phyloP scores from a whole-genome alignment of 345 rosid genomes.

The Eucalyptus sp. region DNA sequence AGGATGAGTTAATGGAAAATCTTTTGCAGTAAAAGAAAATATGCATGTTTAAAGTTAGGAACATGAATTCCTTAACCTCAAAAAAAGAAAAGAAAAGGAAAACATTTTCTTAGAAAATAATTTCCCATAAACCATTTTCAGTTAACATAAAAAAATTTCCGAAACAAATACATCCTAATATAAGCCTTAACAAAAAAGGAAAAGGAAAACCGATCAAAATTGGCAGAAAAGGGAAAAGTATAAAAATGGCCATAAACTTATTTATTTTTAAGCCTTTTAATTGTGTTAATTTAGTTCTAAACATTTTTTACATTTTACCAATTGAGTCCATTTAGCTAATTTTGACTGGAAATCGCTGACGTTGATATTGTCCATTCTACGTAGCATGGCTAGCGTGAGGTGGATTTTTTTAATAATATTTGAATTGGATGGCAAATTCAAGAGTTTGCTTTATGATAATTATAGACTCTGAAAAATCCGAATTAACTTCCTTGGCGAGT shows the following conservation, averaged over 20 bases:
- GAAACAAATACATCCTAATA: not conserved
- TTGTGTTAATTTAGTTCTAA: no score
- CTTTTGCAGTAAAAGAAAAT: not conserved
- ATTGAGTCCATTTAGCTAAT: no score
- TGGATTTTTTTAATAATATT: not conserved
- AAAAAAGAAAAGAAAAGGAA: no score
- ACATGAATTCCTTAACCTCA: no score
- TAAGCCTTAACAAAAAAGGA: not conserved
- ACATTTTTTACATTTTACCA: fast-evolving
- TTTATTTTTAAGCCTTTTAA: no score
- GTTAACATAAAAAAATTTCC: not conserved
- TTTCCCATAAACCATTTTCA: not conserved
- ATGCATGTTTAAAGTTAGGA: no score
- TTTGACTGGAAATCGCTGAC: fast-evolving
- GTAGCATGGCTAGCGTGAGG: not conserved
- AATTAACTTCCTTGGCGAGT: not conserved
- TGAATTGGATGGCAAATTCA: not conserved
- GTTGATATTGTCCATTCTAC: no score
- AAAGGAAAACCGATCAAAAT: not conserved
- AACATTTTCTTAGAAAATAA: no score
- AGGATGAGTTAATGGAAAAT: not conserved
- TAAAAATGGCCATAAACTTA: no score
- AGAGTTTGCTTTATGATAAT: not conserved
- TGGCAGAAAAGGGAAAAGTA: no score
- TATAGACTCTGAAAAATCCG: not conserved